Evolutionary conservation across 2,329 filamentous ascomycete species (phyloP), one percentile per base, ranked within the genome.

Genomic region (Nemania bipapillata): DNA sequence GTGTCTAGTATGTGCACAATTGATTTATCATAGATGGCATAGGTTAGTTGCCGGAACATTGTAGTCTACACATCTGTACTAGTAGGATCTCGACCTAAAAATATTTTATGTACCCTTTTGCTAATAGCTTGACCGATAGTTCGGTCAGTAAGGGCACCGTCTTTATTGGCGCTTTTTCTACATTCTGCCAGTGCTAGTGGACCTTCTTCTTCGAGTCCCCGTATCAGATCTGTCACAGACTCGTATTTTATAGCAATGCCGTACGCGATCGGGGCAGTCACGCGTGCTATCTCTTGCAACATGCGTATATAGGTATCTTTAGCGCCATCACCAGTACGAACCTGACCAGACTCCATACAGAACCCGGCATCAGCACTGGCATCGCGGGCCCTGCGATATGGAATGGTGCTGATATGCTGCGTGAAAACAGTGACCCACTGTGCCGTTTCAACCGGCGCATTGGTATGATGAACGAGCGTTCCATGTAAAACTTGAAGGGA

Each of bases 281-380:
- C 86, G 17, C 91, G 87, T 15, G 84, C 84, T 47, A 94, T 87
- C 79, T 94, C 90, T 79, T 93, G 90, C 58, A 96, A 81, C 91
- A 95, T 92, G 71, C 88, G 87, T 52, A 89, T 82, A 70, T 91
- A 95, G 0, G 89, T 92, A 74, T 94, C 92, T 6, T 81, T 78
- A 1, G 85, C 80, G 50, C 88, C 86, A 30, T 91, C 87, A 30
- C 92, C 92, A 0, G 89, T 87, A 63, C 87, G 88, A 49, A 95
- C 90, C 79, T 95, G 92, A 0, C 92, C 92, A 0, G 84, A 83
- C 61, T 93, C 91, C 90, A 94, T 94, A 80, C 92, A 94, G 77
- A 95, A 95, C 0, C 86, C 84, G 1, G 88, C 89, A 12, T 85
- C 83, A 1, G 86, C 83, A 56, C 80, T 78, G 37, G 80, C 79